Percentiles rank a stretch among this genome's conserved stretches.
Conservation (phyloP, 257 asterid species). For the Nicotiana benthamiana region DNA sequence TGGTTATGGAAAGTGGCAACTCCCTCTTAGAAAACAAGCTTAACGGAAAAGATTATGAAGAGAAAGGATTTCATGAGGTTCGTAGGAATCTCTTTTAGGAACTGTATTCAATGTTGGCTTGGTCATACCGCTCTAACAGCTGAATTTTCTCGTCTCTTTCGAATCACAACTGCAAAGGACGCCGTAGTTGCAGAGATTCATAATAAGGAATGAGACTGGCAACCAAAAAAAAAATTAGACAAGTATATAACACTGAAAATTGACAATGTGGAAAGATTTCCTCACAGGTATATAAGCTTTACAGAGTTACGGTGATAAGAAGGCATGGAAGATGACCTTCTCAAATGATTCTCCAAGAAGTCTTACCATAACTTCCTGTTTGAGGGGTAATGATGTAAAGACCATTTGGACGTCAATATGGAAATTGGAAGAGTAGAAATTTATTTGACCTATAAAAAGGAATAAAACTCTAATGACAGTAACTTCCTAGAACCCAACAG, state of each 20-base stretch:
- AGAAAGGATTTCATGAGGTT: neutral
- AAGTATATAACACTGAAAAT: neutral
- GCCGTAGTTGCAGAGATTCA: neutral
- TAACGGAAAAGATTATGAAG: neutral
- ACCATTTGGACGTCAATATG: neutral
- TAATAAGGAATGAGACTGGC: neutral
- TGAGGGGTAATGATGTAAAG: neutral
- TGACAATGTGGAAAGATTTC: neutral
- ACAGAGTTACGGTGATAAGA: neutral
- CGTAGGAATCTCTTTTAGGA: neutral
- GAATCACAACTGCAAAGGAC: neutral
- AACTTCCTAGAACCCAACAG: too few relatives aligned
- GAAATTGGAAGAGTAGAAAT: neutral
- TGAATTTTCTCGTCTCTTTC: neutral
- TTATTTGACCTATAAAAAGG: too few relatives aligned
- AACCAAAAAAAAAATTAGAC: neutral
- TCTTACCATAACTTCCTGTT: neutral
- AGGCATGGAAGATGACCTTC: neutral
- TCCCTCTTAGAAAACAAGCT: neutral
- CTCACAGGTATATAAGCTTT: neutral
- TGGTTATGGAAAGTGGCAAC: neutral
- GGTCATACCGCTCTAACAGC: neutral
- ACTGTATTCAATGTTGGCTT: neutral
- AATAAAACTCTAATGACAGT: too few relatives aligned
- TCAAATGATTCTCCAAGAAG: neutral